A percentile compares a stretch with the other conserved stretches of the same genome.
These are phyloP conservation scores for Vaccinium darrowii DNA, from an alignment of 148 eudicot genomes.

Conservation along the genomic window DNA sequence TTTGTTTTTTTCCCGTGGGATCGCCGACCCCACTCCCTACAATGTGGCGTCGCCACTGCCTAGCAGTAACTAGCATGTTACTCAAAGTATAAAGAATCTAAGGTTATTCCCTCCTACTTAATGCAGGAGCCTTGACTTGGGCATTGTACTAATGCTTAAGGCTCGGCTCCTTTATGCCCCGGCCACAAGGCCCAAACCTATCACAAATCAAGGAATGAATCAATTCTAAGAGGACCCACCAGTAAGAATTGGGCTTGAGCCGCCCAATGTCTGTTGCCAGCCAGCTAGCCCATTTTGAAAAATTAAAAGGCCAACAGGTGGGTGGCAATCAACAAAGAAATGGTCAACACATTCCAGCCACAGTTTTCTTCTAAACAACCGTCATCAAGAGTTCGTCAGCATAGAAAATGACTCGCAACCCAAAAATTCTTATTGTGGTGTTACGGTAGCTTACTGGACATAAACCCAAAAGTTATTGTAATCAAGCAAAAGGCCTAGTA, in stretches of 20 bases:
- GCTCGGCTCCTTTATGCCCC: neutral
- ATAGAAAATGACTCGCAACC: neutral
- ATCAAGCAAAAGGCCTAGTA: neutral
- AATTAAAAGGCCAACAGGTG: neutral
- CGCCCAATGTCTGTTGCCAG: neutral
- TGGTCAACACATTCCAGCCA: neutral
- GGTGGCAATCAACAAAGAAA: neutral
- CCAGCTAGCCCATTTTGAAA: neutral
- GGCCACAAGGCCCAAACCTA: neutral
- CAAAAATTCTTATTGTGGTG: neutral
- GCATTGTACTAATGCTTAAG: neutral
- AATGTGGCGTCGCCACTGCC: too few relatives aligned
- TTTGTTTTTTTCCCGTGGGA: too few relatives aligned
- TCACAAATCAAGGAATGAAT: neutral
- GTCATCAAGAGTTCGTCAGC: neutral
- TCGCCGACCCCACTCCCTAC: too few relatives aligned
- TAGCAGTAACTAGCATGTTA: neutral
- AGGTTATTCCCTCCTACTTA: neutral
- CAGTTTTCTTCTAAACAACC: neutral
- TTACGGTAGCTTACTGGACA: neutral
- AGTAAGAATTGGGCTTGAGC: neutral
- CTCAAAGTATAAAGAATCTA: neutral
- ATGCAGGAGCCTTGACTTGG: neutral
- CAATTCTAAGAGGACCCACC: neutral
- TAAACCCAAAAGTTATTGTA: constrained; percentile 3